Evolutionary conservation across 192 early-diverging fungal species (phyloP).

Genomic region (Backusella circina): DNA sequence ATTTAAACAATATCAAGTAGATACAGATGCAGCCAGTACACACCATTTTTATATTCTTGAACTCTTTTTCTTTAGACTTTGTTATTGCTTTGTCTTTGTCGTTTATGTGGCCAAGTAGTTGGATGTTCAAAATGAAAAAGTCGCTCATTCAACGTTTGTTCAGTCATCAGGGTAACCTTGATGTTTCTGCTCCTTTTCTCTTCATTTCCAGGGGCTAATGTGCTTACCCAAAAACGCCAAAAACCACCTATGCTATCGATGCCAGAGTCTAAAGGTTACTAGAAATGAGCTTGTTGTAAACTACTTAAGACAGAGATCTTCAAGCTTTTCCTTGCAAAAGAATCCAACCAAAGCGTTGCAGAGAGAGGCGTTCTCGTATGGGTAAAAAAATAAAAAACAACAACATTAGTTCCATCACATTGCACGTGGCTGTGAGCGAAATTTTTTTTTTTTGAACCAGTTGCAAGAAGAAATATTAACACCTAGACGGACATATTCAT

Average conservation of each 20-base stretch:
- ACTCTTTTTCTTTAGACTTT: constrained; percentile 1
- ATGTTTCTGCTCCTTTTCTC: background rate
- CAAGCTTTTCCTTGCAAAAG: constrained; percentile 1
- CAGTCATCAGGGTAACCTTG: background rate
- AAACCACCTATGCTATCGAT: background rate
- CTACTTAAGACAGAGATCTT: background rate
- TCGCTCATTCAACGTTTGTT: background rate
- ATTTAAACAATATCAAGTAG: background rate
- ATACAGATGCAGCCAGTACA: background rate
- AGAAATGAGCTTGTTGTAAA: background rate
- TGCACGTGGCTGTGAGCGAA: background rate
- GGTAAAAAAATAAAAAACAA: background rate
- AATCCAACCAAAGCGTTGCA: background rate
- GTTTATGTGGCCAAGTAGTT: background rate
- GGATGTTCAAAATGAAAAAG: constrained; percentile 1
- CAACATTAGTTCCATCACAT: background rate
- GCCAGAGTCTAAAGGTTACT: background rate
- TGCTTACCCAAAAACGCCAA: background rate
- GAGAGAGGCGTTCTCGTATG: background rate
- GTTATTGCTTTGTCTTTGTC: background rate
- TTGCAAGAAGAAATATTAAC: background rate
- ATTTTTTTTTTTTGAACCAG: background rate
- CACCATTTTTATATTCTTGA: background rate
- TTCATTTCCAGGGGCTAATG: background rate
- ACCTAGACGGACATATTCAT: background rate